Base-by-base conservation (phyloP, 1,284 basidiomycete genomes). In the Irpex sp. region DNA sequence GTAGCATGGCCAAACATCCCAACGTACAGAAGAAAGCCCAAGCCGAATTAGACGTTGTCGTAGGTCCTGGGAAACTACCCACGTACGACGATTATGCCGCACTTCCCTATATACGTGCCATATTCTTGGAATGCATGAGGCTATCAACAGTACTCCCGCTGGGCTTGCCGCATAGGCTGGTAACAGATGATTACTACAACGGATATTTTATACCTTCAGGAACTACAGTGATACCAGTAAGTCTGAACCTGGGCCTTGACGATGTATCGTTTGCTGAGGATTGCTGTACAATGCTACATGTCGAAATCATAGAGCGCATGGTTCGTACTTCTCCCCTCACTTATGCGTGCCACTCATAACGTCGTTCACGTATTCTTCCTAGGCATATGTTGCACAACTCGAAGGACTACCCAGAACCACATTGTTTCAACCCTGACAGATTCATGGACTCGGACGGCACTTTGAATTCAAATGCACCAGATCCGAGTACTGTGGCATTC, bases 51-150 rank as follows among this genome's bases (percentile, higher is more conserved):
- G 74, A 76, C 59, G 60, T 62, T 8, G 72, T 76, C 9, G 64
- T 76, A 18, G 74, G 75, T 8, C 51, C 49, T 0, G 54, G 62
- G 21, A 62, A 74, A 16, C 64, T 77, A 0, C 77, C 77, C 0
- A 67, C 62, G 16, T 72, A 75, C 54, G 66, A 63, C 5, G 76
- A 78, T 60, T 59, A 68, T 35, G 55, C 64, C 1, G 62, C 62
- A 4, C 63, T 77, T 8, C 72, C 75, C 2, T 76, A 75, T 63
- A 66, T 76, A 45, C 62, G 69, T 10, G 74, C 73, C 0, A 65
- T 73, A 28, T 64, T 76, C 5, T 68, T 71, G 56, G 77, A 78
- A 64, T 63, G 67, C 7, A 47, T 74, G 14, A 58, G 64, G 49
- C 63, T 23, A 4, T 35, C 5, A 33, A 23, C n/a, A 51, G 8